These are phyloP conservation scores for Sclerotinia glacialis DNA, from an alignment of 2,329 filamentous ascomycete species.

Conservation along the genomic window DNA sequence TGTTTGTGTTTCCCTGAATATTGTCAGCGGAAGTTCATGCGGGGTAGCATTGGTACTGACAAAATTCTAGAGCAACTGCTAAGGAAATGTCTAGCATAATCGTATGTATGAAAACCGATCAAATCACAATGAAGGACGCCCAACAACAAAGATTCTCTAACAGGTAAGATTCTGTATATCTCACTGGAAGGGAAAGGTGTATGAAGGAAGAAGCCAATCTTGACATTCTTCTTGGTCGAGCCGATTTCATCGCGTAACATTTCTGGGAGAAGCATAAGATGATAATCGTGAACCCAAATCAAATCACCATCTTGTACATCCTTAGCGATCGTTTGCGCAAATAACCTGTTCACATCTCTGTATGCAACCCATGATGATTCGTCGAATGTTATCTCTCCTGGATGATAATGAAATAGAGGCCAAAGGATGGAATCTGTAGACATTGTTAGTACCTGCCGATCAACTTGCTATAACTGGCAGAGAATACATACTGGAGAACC, in stretches of 20 bases:
- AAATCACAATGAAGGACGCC: conserved; percentile 91
- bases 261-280: conserved; percentile 92
- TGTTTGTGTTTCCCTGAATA: conserved; percentile 60
- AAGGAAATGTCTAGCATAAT: conserved; percentile 96
- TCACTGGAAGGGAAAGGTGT: conserved; percentile 96
- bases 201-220: conserved; percentile 97
- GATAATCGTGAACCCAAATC: conserved; percentile 98
- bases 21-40: conserved; percentile 8
- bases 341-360: conserved; percentile 86
- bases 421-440: conserved; percentile 85
- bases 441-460: conserved; percentile 23
- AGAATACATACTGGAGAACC: conserved; percentile 78
- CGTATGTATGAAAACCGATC: conserved; percentile 97
- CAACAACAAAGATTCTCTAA: conserved; percentile 81
- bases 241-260: conserved; percentile 92
- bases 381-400: conserved; percentile 96
- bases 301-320: conserved; percentile 91
- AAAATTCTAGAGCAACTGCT: conserved; percentile 95
- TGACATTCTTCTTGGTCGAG: conserved; percentile 79
- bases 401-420: conserved; percentile 98
- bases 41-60: conserved; percentile 44
- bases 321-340: conserved; percentile 81
- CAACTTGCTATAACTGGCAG: neutral
- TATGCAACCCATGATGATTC: conserved; percentile 93
- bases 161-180: conserved; percentile 92